Base-by-base conservation (phyloP, 306 rosid genomes). In the Sphenostylis stenocarpa region DNA sequence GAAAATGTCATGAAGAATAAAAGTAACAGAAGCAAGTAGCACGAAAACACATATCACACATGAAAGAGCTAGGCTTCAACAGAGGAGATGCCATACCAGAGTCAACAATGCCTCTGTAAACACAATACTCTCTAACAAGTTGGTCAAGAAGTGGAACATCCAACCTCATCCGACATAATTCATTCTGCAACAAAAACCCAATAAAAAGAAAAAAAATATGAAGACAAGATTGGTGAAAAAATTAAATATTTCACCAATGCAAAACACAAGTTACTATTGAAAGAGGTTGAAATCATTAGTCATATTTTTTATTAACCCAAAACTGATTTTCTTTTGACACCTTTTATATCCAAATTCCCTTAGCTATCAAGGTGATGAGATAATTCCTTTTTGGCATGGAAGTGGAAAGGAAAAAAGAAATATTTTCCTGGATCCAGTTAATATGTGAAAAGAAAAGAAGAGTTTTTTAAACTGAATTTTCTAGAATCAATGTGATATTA, bases 41-140 rank as follows among this genome's bases (percentile, higher is more conserved):
- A 61, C n/a, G n/a, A n/a, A n/a, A n/a, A n/a, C n/a, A 72, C 57
- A 56, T 9, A 15, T 20, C 8, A 38, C 68, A 65, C 9, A 20
- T 19, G 64, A 11, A 4, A 15, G 20, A 28, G 58, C 34, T 65
- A 62, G 49, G 73, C 17, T 76, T 84, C 61, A 87, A 82, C 76
- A 76, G 82, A 51, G 73, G 75, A 74, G 84, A 69, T 65, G 80
- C 81, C 31, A 57, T 47, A 90, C 91, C 89, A 57, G 96, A 81
- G 80, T 96, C 93, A 67, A 92, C 91, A 78, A 96, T 91, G 86
- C 99, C 98, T 85, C 99, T 83, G 72, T 96, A 96, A 82, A 96
- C 89, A 80, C 98, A 92, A 82, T 96, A 92, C 81, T 96, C 99
- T 17, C 87, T 93, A 77, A 96, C 98, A 86, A 96, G 98, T 81